Base-by-base conservation (phyloP, 805 yeast genomes). In the Starmera dryadoides region DNA sequence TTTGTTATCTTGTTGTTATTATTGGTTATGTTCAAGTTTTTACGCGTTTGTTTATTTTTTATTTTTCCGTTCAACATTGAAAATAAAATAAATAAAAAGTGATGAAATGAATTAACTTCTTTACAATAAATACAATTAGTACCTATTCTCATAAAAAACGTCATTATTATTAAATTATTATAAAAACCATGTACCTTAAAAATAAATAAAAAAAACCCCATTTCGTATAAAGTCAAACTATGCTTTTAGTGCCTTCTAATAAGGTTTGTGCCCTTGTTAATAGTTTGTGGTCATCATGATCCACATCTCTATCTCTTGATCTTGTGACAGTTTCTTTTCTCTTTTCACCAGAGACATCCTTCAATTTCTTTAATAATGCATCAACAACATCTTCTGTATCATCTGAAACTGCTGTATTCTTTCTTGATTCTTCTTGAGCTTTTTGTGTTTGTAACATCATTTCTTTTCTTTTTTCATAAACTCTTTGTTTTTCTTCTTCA, bases 401-500 rank as follows among this genome's bases (percentile, higher is more conserved):
- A 12, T 45, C 54, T 11, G 41, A 39, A 19, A 44, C 44, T 25
- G n/a, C 28, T 8, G 12, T 40, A 35, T 15, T 46, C 36, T 12
- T 41, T 35, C 20, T 47, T 29, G 34, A 36, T 18, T 35, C 41
- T 39, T 37, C 43, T 39, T 16, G 53, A 34, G 44, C 41, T 40
- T 37, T 44, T 39, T 16, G 53, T 35, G 44, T 52, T 43, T 42
- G 52, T 49, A 68, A 59, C 26, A 63, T 42, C 46, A 77, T 60
- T 49, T 73, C 73, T 66, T 85, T 83, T 46, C 95, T 75, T 48
- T 79, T 79, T 56, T 88, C 95, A 53, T 86, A 66, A 57, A 83
- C 58, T 53, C 81, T 69, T 46, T 79, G 79, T 49, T 89, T 95
- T 53, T 86, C 94, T 63, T 93, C 99, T 26, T 75, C 68, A 48